A percentile compares a stretch with the other conserved stretches of the same genome.
phyloP scores from a whole-genome alignment of 2,329 filamentous ascomycete genomes.

The Aspergillus jensenii region DNA sequence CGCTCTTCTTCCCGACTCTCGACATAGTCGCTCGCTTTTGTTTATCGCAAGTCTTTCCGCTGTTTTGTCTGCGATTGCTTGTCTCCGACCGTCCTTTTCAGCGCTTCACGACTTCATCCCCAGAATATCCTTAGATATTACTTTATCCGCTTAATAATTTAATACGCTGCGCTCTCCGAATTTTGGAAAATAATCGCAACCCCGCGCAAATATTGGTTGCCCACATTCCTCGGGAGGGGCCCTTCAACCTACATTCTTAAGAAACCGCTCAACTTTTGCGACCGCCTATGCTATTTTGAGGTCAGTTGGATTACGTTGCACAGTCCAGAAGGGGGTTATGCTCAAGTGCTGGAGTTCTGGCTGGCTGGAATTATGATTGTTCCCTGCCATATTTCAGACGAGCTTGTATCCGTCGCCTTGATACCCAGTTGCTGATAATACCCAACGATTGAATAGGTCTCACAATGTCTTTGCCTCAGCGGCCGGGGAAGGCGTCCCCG shows the following conservation, averaged over 20 bases:
- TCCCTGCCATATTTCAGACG: background rate
- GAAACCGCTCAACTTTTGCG: background rate
- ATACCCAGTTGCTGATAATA: background rate
- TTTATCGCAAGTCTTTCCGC: background rate
- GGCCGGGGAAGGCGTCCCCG: constrained; percentile 64
- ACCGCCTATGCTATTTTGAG: constrained; percentile 11
- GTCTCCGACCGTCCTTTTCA: constrained; percentile 6
- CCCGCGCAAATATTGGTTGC: background rate
- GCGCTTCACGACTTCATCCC: background rate
- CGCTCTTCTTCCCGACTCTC: background rate
- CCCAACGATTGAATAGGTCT: constrained; percentile 8
- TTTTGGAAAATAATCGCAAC: background rate
- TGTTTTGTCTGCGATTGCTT: background rate
- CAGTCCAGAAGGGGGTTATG: background rate
- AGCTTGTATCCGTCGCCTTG: background rate
- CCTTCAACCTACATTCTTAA: background rate
- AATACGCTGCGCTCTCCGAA: background rate
- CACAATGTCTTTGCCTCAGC: constrained; percentile 54
- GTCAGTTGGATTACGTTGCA: background rate
- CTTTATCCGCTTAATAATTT: background rate
- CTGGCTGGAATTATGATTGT: background rate
- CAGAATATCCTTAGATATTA: background rate
- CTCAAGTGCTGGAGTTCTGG: background rate
- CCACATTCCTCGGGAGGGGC: constrained; percentile 8
- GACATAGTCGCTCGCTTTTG: constrained; percentile 8